Conservation (phyloP, 2,329 filamentous ascomycete genomes). For the Cytospora schulzeri region DNA sequence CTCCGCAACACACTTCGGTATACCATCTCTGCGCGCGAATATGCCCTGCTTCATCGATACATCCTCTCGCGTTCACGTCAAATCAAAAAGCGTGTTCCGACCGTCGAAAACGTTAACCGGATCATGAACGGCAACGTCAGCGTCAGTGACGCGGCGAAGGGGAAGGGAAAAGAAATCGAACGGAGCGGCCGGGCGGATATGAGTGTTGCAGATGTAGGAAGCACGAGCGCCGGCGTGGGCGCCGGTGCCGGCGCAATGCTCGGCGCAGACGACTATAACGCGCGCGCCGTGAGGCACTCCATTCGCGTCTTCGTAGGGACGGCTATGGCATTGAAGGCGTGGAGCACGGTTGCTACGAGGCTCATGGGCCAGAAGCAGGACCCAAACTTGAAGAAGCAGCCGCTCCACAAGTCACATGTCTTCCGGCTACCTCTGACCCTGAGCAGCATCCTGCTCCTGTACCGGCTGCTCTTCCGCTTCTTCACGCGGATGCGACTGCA, state of each 20-base stretch:
- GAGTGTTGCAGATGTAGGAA: conserved; percentile 19
- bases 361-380: conserved; percentile 48
- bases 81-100: conserved; percentile 57
- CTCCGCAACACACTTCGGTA: conserved; percentile 85
- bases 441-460: conserved; percentile 82
- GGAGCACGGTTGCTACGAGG: conserved; percentile 53
- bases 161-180: conserved; percentile 34
- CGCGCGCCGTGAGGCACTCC: conserved; percentile 69
- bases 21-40: conserved; percentile 82
- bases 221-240: conserved; percentile 23
- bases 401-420: conserved; percentile 66
- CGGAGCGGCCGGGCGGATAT: not conserved
- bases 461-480: conserved; percentile 88
- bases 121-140: conserved; percentile 49
- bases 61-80: conserved; percentile 71
- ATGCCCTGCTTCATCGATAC: conserved; percentile 81
- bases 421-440: conserved; percentile 80
- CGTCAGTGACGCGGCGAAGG: conserved; percentile 29
- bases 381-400: conserved; percentile 46
- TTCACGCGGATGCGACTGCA: conserved; percentile 77
- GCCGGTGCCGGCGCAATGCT: conserved; percentile 31
- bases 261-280: conserved; percentile 66
- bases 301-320: conserved; percentile 70
- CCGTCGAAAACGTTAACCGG: conserved; percentile 57
- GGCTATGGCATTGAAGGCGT: conserved; percentile 64